These are phyloP conservation scores for Rhododendron ovatum DNA, from an alignment of 148 eudicot species.

Conservation along the genomic window DNA sequence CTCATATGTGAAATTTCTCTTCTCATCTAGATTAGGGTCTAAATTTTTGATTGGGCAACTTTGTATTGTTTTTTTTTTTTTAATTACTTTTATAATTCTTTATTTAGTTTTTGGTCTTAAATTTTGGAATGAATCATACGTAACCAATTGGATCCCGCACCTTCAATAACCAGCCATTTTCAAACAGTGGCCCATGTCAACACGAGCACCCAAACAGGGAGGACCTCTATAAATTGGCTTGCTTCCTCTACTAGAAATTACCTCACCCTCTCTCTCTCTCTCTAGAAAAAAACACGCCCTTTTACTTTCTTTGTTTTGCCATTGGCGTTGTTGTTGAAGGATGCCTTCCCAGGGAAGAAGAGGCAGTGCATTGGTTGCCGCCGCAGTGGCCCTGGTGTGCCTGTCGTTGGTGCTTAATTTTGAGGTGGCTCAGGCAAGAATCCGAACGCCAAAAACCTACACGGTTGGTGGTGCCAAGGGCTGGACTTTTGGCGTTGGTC, in stretches of 20 bases:
- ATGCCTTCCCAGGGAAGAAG: conserved; percentile 42
- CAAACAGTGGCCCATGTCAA: neutral
- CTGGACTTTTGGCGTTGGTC: conserved; percentile 33
- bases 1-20: too few species aligned
- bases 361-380: conserved; percentile 39
- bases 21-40: too few species aligned
- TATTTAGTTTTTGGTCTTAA: too few species aligned
- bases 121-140: too few species aligned
- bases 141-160: neutral
- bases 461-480: conserved; percentile 48
- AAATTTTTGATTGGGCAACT: too few species aligned
- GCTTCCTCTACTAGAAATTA: neutral
- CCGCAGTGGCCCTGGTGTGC: conserved; percentile 5
- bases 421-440: conserved; percentile 12
- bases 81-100: too few species aligned
- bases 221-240: neutral
- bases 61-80: too few species aligned
- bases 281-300: neutral
- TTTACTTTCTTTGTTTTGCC: neutral
- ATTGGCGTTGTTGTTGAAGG: neutral
- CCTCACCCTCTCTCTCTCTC: neutral
- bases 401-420: conserved; percentile 13
- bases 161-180: neutral
- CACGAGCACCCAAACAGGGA: neutral
- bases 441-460: conserved; percentile 23